A percentile compares a stretch with the other conserved stretches of the same genome.
Evolutionary conservation across 2,329 filamentous ascomycete genomes (phyloP).

Genomic region (Cadophora luteo-olivacea): DNA sequence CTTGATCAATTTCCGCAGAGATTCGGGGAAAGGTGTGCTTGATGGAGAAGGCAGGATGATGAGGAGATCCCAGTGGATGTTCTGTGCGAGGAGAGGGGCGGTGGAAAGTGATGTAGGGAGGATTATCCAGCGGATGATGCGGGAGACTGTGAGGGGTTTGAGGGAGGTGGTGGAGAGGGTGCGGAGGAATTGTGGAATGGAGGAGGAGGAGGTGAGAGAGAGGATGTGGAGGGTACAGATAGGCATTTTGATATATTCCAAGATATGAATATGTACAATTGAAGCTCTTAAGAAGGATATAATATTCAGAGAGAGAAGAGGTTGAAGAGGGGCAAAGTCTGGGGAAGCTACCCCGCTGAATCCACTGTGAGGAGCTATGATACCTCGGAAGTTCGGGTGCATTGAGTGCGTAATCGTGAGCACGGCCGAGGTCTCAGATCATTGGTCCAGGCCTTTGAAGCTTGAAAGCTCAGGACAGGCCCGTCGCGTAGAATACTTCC

Average conservation of each 20-base stretch:
- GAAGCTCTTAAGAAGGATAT: no score
- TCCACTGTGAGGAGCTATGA: background rate
- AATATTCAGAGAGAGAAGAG: background rate
- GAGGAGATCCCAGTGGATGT: slow-evolving; percentile 53
- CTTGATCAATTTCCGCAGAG: slow-evolving; percentile 38
- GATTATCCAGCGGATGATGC: slow-evolving; percentile 57
- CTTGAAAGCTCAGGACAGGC: background rate
- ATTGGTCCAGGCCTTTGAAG: background rate
- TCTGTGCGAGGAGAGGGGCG: slow-evolving; percentile 47
- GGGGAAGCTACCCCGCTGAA: slow-evolving; percentile 17
- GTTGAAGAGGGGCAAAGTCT: slow-evolving; percentile 9
- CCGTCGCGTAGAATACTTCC: no score
- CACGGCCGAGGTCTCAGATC: slow-evolving; percentile 17
- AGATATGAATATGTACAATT: no score
- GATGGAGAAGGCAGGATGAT: slow-evolving; percentile 48
- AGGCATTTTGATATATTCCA: slow-evolving; percentile 46
- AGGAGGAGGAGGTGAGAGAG: slow-evolving; percentile 46
- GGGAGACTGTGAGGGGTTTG: slow-evolving; percentile 51
- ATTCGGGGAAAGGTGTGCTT: slow-evolving; percentile 40
- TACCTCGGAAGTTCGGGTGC: background rate
- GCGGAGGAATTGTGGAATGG: slow-evolving; percentile 49
- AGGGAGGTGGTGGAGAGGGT: slow-evolving; percentile 45
- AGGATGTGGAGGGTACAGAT: slow-evolving; percentile 55
- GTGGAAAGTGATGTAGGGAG: slow-evolving; percentile 51
- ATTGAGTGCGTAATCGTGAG: slow-evolving; percentile 13